Evolutionary conservation across 2,329 filamentous ascomycete genomes (phyloP).

Genomic region (Shiraia sp.): DNA sequence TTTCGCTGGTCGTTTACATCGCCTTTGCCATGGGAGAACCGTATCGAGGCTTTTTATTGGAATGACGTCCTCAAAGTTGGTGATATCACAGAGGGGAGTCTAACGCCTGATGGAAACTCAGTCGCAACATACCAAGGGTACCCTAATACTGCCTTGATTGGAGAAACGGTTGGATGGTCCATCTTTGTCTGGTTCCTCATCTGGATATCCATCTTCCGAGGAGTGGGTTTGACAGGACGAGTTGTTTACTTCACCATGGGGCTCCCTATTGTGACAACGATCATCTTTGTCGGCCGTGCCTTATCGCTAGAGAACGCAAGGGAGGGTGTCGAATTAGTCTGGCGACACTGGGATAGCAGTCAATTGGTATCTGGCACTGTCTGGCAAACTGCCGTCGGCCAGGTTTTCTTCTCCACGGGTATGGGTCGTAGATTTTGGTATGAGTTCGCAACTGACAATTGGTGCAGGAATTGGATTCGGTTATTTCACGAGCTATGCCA

Average conservation of each 20-base stretch:
- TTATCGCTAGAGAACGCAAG: slow-evolving; percentile 59
- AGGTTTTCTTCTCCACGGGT: slow-evolving; percentile 63
- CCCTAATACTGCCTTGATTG: slow-evolving; percentile 52
- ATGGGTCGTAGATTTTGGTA: too few relatives aligned
- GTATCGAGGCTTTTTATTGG: slow-evolving; percentile 58
- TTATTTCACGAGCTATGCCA: slow-evolving; percentile 61
- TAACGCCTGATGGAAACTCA: slow-evolving; percentile 40
- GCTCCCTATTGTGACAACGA: slow-evolving; percentile 59
- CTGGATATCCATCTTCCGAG: slow-evolving; percentile 63
- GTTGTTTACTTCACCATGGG: slow-evolving; percentile 68
- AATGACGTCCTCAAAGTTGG: slow-evolving; percentile 55
- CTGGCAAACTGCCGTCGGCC: slow-evolving; percentile 64
- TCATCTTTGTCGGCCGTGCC: slow-evolving; percentile 60
- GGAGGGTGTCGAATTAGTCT: slow-evolving; percentile 56
- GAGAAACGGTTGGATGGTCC: slow-evolving; percentile 62
- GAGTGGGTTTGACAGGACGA: slow-evolving; percentile 61
- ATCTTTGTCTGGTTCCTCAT: slow-evolving; percentile 64
- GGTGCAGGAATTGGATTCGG: slow-evolving; percentile 57
- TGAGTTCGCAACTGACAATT: too few relatives aligned
- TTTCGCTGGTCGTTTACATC: slow-evolving; percentile 60
- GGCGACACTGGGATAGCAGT: slow-evolving; percentile 54
- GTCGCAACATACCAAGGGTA: slow-evolving; percentile 55
- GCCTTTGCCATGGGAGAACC: slow-evolving; percentile 58
- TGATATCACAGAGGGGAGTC: slow-evolving; percentile 43
- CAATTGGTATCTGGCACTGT: slow-evolving; percentile 57